Percentiles rank a stretch among this genome's conserved stretches.
These are phyloP conservation scores for Solanum microdontum DNA, from an alignment of 257 asterid species.

Conservation along the genomic window DNA sequence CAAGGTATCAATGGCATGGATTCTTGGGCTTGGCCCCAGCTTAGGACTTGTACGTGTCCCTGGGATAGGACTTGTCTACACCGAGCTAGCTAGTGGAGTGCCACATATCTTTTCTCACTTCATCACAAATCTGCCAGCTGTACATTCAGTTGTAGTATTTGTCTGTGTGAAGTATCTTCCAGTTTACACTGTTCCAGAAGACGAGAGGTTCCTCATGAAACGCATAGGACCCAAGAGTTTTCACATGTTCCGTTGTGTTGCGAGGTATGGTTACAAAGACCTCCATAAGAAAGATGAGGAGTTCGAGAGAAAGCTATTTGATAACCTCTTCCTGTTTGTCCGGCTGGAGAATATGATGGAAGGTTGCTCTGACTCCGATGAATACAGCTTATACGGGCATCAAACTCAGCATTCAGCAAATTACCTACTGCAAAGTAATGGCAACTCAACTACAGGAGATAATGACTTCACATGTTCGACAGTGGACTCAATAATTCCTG, in stretches of 20 bases:
- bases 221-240: slow-evolving; percentile 87
- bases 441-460: slow-evolving; percentile 15
- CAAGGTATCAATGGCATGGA: slow-evolving; percentile 95
- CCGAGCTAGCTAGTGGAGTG: slow-evolving; percentile 94
- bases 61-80: slow-evolving; percentile 91
- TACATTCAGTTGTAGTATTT: slow-evolving; percentile 76
- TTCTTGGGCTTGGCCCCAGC: slow-evolving; percentile 92
- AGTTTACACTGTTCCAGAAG: slow-evolving; percentile 86
- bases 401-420: slow-evolving; percentile 51
- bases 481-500: slow-evolving; percentile 61
- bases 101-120: slow-evolving; percentile 94
- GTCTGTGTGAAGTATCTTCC: slow-evolving; percentile 95
- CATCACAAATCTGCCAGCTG: slow-evolving; percentile 84
- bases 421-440: slow-evolving; percentile 18
- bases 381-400: slow-evolving; percentile 65
- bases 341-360: slow-evolving; percentile 97
- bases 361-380: slow-evolving; percentile 89
- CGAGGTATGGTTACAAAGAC: slow-evolving; percentile 86
- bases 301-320: slow-evolving; percentile 78
- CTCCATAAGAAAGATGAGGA: slow-evolving; percentile 84
- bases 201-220: slow-evolving; percentile 78
- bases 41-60: slow-evolving; percentile 96
- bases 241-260: slow-evolving; percentile 95
- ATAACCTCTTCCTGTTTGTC: slow-evolving; percentile 59
- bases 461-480: slow-evolving; percentile 46